phyloP scores from a whole-genome alignment of 108 stramenopile genomes.

The Pelagomonas calceolata region DNA sequence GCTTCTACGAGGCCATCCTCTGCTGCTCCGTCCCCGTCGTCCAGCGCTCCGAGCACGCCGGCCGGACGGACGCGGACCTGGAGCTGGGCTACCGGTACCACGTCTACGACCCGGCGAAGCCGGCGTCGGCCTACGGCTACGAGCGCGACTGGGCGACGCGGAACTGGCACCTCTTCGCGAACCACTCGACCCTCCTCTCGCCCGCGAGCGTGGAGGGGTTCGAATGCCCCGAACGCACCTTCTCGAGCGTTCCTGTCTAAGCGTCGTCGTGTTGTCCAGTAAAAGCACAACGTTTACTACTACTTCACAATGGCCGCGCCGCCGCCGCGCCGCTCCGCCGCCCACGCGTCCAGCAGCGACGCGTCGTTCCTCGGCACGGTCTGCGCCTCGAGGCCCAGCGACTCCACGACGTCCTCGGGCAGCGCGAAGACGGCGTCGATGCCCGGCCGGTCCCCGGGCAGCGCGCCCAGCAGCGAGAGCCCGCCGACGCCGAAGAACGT shows the following conservation, averaged over 20 bases:
- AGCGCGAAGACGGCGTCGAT: conserved; percentile 79
- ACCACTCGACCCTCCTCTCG: neutral
- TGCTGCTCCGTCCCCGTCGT: neutral
- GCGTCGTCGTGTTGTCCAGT: no score
- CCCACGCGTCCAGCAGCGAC: no score
- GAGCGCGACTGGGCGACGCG: neutral
- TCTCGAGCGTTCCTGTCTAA: no score
- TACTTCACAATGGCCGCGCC: no score
- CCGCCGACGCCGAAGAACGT: conserved; percentile 95
- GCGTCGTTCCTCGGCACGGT: neutral
- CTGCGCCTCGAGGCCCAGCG: conserved; percentile 34
- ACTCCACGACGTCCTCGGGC: conserved; percentile 57
- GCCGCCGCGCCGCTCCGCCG: no score
- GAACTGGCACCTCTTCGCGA: neutral
- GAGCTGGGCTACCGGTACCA: neutral
- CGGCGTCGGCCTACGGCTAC: neutral
- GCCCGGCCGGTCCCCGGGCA: conserved; percentile 40
- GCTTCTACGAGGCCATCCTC: neutral
- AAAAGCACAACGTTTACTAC: no score
- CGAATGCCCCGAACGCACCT: no score
- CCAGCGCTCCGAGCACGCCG: neutral
- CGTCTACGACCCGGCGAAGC: neutral
- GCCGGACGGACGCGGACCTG: neutral
- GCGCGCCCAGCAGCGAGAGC: conserved; percentile 64
- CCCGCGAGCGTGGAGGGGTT: neutral